Conservation (phyloP, 164 flowering plant genomes). For the Vitis labrusca region DNA sequence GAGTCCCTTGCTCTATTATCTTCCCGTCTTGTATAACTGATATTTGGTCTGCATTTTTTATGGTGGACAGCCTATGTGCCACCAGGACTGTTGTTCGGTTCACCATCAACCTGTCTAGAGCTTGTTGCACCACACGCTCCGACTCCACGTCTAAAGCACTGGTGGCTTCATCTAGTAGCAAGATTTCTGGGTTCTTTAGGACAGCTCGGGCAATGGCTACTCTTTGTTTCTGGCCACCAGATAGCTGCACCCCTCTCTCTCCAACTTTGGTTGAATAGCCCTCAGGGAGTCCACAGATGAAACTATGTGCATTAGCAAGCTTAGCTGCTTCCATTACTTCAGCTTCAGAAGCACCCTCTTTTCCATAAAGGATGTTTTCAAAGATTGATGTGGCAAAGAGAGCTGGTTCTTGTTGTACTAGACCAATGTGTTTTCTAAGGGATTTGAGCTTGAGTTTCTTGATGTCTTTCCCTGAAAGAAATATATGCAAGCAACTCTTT, state of each 20-base stretch:
- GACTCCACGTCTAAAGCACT: constrained; percentile 94
- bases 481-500: neutral
- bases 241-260: constrained; percentile 91
- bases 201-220: constrained; percentile 95
- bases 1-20: constrained; percentile 87
- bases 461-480: constrained; percentile 73
- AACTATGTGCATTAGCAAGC: constrained; percentile 86
- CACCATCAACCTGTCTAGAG: constrained; percentile 79
- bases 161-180: constrained; percentile 91
- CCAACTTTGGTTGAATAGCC: constrained; percentile 95
- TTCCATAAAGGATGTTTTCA: constrained; percentile 91
- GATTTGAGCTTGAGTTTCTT: constrained; percentile 76
- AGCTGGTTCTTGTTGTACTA: constrained; percentile 98
- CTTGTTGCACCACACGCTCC: constrained; percentile 86
- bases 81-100: constrained; percentile 85
- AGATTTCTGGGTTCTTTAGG: constrained; percentile 82
- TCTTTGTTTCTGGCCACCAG: constrained; percentile 95
- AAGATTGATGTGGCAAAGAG: constrained; percentile 89
- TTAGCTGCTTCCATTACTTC: constrained; percentile 93
- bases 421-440: constrained; percentile 77
- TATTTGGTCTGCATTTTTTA: constrained; percentile 80
- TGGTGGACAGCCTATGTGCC: constrained; percentile 91
- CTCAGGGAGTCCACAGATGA: constrained; percentile 86
- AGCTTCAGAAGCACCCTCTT: constrained; percentile 79
- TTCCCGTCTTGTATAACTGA: constrained; percentile 87